Base-by-base conservation (phyloP, 345 rosid species). In the Citrus inodora region DNA sequence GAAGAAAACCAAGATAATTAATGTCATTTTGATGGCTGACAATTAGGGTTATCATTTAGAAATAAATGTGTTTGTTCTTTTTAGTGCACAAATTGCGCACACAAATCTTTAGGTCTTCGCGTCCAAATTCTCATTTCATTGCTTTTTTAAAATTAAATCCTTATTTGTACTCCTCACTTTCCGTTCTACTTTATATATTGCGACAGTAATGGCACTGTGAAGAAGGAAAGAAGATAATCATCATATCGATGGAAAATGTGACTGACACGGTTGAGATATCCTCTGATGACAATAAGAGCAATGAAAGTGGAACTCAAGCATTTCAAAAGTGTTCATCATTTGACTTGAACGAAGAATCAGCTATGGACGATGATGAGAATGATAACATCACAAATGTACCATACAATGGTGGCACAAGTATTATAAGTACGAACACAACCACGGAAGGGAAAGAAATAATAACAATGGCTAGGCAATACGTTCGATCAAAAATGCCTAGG, bases 401-500 rank as follows among this genome's bases (percentile, higher is more conserved):
- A 33, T 51, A 32, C 63, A 66, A 53, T 11, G 48, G 25, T 2
- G 86, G 70, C 35, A 75, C 75, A 25, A 75, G 80, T 27, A 66
- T 63, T 48, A 78, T 73, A 28, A 70, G 66, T 33, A 78, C 73
- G 25, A 79, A 71, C 17, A 55, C 67, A 2, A 77, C 68, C 9
- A 75, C 60, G 6, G 83, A 73, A 21, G 76, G 53, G 22, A 73
- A 74, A 25, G 87, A 77, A 33, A 55, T 81, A 22, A 76, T 67
- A n/a, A 68, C 78, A 0, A 80, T 71, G 28, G 96, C 91, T 7
- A 86, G 98, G 79, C 97, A 93, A 71, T 91, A 94, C 46, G 87
- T 91, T 62, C 82, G 97, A 82, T 90, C 94, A 30, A 92, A 91
- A 81, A 80, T 86, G 80, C 97, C 97, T 14, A 80, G 98, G 32